Evolutionary conservation across 2,329 filamentous ascomycete genomes (phyloP).

Genomic region (Dothideomycetes sp.): DNA sequence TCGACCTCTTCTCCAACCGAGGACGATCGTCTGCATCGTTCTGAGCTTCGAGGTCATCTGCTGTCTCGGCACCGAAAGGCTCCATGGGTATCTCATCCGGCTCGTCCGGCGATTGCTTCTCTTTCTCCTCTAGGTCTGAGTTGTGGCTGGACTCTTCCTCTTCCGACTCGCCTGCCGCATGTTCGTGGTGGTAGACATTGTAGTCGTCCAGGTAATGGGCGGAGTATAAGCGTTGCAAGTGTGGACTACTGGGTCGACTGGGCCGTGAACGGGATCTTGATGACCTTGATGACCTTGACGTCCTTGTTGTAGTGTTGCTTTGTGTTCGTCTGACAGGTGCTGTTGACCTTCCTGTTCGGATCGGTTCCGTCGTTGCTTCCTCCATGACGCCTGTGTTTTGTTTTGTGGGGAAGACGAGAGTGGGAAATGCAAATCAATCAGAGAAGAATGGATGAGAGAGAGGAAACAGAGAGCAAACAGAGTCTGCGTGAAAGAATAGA

Average conservation of each 20-base stretch:
- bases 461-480: no score
- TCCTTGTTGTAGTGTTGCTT: not conserved
- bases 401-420: no score
- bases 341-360: conserved; percentile 12
- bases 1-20: conserved; percentile 17
- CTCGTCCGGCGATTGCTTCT: conserved; percentile 12
- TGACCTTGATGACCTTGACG: not conserved
- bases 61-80: conserved; percentile 7
- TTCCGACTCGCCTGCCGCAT: conserved; percentile 8
- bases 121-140: conserved; percentile 12
- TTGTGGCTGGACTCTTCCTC: conserved; percentile 10
- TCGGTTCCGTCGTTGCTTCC: conserved; percentile 8
- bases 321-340: conserved; percentile 3
- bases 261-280: conserved; percentile 18
- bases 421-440: not conserved
- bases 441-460: not conserved
- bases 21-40: not conserved
- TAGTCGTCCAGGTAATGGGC: conserved; percentile 28
- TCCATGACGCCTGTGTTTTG: no score
- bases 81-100: conserved; percentile 13
- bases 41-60: conserved; percentile 5
- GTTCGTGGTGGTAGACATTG: conserved; percentile 20
- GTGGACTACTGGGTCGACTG: conserved; percentile 13
- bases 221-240: conserved; percentile 24
- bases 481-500: not conserved